Evolutionary conservation across 148 eudicot species (phyloP).

Genomic region (Amaranthus cruentus): DNA sequence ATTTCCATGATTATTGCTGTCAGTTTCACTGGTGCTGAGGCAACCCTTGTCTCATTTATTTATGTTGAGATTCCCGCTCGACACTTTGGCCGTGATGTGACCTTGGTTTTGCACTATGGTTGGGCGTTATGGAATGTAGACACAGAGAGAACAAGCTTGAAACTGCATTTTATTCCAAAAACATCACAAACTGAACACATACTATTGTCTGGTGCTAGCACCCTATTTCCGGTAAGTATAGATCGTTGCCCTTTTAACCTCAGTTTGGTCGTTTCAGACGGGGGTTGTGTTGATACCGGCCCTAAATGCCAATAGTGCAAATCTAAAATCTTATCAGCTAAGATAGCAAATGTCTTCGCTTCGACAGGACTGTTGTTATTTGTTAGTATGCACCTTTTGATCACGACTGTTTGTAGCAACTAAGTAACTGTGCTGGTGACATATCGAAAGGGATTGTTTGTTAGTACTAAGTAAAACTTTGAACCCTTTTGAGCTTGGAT

Average conservation of each 20-base stretch:
- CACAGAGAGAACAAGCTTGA: not conserved
- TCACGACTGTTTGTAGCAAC: constrained; percentile 12
- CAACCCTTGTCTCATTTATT: not conserved
- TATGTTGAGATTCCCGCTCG: not conserved
- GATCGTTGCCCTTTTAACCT: not conserved
- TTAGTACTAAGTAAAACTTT: not conserved
- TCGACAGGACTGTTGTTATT: constrained; percentile 4
- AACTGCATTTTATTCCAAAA: too few species aligned
- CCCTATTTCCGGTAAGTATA: not conserved
- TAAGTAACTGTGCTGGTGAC: constrained; percentile 12
- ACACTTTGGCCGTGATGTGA: not conserved
- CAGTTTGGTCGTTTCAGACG: not conserved
- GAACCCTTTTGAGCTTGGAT: not conserved
- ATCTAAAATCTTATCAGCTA: not conserved
- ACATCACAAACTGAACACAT: too few species aligned
- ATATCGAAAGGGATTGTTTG: constrained; percentile 7
- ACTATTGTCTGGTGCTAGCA: too few species aligned
- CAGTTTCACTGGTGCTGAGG: not conserved
- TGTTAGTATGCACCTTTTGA: not conserved
- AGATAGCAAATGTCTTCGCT: constrained; percentile 8
- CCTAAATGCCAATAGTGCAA: not conserved
- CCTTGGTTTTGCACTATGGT: not conserved
- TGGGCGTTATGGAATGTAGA: not conserved
- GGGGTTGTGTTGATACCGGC: not conserved
- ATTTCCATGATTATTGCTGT: not conserved